Conservation (phyloP, 1,284 basidiomycete genomes). For the Golubevia sp. region DNA sequence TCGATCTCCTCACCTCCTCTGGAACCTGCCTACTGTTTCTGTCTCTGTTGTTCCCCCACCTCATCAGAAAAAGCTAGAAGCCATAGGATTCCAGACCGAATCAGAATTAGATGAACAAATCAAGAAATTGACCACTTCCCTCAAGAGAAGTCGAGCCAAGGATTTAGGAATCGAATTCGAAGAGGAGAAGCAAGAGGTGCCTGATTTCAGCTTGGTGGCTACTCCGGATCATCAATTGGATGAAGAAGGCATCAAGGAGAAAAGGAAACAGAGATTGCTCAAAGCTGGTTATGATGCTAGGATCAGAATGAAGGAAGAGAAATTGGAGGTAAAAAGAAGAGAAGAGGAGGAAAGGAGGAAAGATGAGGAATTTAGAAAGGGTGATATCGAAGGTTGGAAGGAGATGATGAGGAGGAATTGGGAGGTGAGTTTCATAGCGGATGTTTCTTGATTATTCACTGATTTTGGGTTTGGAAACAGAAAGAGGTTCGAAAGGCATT, state of each 20-base stretch:
- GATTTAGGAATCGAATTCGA: constrained; percentile 67
- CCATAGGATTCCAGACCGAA: constrained; percentile 74
- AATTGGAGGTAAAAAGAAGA: constrained; percentile 73
- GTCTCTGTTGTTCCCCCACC: too few relatives aligned
- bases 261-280: constrained; percentile 86
- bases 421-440: neutral
- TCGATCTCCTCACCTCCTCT: too few relatives aligned
- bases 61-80: constrained; percentile 58
- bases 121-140: constrained; percentile 74
- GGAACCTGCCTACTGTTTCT: too few relatives aligned
- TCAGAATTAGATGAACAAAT: constrained; percentile 72
- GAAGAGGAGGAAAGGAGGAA: constrained; percentile 73
- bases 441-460: constrained; percentile 3
- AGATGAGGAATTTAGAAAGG: constrained; percentile 79
- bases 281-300: constrained; percentile 96
- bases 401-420: constrained; percentile 72
- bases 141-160: constrained; percentile 75
- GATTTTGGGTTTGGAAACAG: neutral
- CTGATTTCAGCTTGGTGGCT: constrained; percentile 84
- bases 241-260: constrained; percentile 92
- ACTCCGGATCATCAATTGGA: constrained; percentile 90
- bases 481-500: neutral
- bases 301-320: constrained; percentile 81
- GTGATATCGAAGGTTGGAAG: constrained; percentile 76
- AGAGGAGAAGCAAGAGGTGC: constrained; percentile 67